These are phyloP conservation scores for Trichoderma orchidacearum DNA, from an alignment of 495 filamentous ascomycete genomes.

Conservation along the genomic window DNA sequence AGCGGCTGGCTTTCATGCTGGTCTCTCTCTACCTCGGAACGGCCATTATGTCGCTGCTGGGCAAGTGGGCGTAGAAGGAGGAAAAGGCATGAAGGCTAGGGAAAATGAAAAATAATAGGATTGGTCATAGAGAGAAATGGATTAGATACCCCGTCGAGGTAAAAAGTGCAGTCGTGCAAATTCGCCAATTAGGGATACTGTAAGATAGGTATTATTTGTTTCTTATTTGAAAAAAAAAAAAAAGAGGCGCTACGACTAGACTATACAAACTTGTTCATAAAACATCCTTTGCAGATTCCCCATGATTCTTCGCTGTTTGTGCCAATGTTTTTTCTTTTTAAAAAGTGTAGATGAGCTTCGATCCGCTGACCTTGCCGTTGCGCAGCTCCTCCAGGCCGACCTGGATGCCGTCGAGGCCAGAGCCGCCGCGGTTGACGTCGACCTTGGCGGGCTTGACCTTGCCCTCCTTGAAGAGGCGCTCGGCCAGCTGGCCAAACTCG, in stretches of 20 bases:
- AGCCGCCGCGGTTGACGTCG: slow-evolving; percentile 17
- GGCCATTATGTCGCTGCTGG: slow-evolving; percentile 27
- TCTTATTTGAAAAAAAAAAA: no score
- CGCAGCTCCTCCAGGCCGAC: slow-evolving; percentile 19
- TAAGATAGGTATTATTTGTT: no score
- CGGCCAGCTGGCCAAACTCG: slow-evolving; percentile 11
- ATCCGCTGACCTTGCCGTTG: slow-evolving; percentile 17
- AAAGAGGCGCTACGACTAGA: no score
- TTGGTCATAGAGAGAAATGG: not conserved
- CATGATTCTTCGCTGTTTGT: no score
- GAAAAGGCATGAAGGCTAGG: not conserved
- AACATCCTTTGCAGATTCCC: no score
- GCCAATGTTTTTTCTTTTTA: no score
- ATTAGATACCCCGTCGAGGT: not conserved
- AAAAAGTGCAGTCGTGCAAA: slow-evolving; percentile 23
- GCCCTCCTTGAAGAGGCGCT: slow-evolving; percentile 12
- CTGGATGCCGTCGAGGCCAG: slow-evolving; percentile 21
- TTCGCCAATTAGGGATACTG: no score
- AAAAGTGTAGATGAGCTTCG: slow-evolving; percentile 25
- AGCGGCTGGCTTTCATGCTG: slow-evolving; percentile 10
- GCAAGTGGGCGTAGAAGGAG: slow-evolving; percentile 27
- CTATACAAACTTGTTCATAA: no score
- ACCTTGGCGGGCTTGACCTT: slow-evolving; percentile 14
- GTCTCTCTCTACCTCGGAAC: slow-evolving; percentile 21
- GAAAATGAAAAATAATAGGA: no score